Percentiles rank a stretch among this genome's conserved stretches.
Conservation (phyloP, 2,329 filamentous ascomycete genomes). For the Trichoderma asperellum region DNA sequence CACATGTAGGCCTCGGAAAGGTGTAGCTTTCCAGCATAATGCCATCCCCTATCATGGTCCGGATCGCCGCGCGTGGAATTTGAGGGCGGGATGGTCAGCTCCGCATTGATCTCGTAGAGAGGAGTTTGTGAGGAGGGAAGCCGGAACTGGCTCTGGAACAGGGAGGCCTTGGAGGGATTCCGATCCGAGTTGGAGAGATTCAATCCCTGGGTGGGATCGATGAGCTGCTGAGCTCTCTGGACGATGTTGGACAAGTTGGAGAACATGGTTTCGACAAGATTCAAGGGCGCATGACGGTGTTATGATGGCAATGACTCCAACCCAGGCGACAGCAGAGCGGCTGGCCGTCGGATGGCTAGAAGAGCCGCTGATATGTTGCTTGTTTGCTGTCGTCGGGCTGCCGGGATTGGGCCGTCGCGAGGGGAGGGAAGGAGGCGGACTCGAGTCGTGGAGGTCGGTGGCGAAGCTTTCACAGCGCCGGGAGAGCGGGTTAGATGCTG, state of each 20-base stretch:
- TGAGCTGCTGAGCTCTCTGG: constrained; percentile 93
- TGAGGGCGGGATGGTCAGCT: constrained; percentile 81
- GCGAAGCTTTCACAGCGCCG: background rate
- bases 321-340: constrained; percentile 26
- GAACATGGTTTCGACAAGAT: constrained; percentile 54
- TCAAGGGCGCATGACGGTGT: constrained; percentile 47
- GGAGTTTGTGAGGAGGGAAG: constrained; percentile 91
- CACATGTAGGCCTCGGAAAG: constrained; percentile 93
- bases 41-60: constrained; percentile 74
- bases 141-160: constrained; percentile 96
- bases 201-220: constrained; percentile 82
- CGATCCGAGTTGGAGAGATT: constrained; percentile 73
- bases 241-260: constrained; percentile 76
- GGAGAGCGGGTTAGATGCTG: background rate
- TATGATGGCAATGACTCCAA: constrained; percentile 26
- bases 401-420: constrained; percentile 23
- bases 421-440: background rate
- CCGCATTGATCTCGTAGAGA: constrained; percentile 93
- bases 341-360: constrained; percentile 17
- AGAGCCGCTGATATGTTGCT: background rate
- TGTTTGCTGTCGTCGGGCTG: constrained; percentile 24
- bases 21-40: constrained; percentile 91
- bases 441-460: background rate
- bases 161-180: constrained; percentile 84
- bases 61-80: constrained; percentile 73